These are phyloP conservation scores for Gossypium bickii DNA, from an alignment of 345 rosid species.

Conservation along the genomic window DNA sequence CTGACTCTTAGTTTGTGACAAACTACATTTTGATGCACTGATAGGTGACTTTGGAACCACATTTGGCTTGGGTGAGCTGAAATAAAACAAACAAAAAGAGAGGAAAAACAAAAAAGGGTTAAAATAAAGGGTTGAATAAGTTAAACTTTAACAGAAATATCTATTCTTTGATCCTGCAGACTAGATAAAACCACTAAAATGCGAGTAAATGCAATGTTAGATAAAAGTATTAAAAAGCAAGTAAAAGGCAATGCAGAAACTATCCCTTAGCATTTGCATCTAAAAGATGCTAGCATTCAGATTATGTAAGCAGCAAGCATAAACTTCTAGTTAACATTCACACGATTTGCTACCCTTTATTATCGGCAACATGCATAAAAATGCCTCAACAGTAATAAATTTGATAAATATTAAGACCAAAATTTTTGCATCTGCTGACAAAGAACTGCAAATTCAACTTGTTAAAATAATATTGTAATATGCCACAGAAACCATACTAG, in stretches of 20 bases:
- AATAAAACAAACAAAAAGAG: conserved; percentile 12
- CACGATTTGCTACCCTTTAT: neutral
- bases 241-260: neutral
- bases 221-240: neutral
- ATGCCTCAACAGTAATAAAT: neutral
- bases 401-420: neutral
- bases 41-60: conserved; percentile 28
- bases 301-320: neutral
- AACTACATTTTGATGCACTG: conserved; percentile 32
- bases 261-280: neutral
- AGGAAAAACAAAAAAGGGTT: neutral
- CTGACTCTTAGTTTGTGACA: conserved; percentile 40
- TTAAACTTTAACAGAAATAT: neutral
- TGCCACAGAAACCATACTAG: neutral
- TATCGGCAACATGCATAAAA: neutral
- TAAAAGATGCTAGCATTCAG: neutral
- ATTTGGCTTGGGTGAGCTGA: conserved; percentile 47
- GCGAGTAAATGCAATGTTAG: neutral
- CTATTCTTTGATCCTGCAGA: neutral
- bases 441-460: neutral
- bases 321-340: neutral
- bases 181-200: neutral
- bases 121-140: neutral
- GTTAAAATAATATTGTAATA: neutral
- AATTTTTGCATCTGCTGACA: neutral